These are phyloP conservation scores for Beauveria bassiana DNA, from an alignment of 2,329 filamentous ascomycete species.

Conservation along the genomic window DNA sequence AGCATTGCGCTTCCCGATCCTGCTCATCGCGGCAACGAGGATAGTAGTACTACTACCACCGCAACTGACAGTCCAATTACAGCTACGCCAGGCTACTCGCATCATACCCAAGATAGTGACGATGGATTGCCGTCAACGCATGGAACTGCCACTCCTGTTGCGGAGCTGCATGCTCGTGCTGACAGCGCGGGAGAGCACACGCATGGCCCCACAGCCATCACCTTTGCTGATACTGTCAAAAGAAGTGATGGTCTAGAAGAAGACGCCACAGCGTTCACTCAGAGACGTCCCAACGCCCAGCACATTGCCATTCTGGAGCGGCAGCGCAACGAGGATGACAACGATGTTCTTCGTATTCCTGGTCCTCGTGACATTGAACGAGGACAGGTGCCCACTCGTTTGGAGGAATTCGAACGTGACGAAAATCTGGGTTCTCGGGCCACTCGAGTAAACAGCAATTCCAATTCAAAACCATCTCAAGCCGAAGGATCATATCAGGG, in stretches of 20 bases:
- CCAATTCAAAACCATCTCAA: not conserved
- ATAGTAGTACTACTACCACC: not conserved
- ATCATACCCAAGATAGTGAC: not conserved
- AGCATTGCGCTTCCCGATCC: conserved; percentile 11
- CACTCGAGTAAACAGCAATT: not conserved
- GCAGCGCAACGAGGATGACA: conserved; percentile 66
- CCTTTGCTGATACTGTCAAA: conserved; percentile 60
- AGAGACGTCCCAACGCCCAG: conserved; percentile 57
- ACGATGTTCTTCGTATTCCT: conserved; percentile 73
- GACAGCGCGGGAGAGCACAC: not conserved
- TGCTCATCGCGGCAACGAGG: conserved; percentile 30
- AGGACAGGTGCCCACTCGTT: conserved; percentile 60
- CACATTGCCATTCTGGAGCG: conserved; percentile 84
- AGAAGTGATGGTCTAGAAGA: conserved; percentile 49
- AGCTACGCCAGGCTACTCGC: not conserved
- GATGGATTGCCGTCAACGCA: conserved; percentile 3
- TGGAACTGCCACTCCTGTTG: not conserved
- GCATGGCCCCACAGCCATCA: conserved; percentile 38
- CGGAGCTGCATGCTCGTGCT: not conserved
- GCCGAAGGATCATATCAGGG: conserved; percentile 1
- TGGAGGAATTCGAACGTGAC: conserved; percentile 34
- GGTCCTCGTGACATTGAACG: conserved; percentile 85
- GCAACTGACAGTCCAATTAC: not conserved
- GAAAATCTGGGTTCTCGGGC: conserved; percentile 13
- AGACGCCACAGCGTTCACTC: conserved; percentile 35